Evolutionary conservation across 139 green algal species (phyloP), one percentile per base, ranked within the genome.

Genomic region (Tetratostichococcus sp.): DNA sequence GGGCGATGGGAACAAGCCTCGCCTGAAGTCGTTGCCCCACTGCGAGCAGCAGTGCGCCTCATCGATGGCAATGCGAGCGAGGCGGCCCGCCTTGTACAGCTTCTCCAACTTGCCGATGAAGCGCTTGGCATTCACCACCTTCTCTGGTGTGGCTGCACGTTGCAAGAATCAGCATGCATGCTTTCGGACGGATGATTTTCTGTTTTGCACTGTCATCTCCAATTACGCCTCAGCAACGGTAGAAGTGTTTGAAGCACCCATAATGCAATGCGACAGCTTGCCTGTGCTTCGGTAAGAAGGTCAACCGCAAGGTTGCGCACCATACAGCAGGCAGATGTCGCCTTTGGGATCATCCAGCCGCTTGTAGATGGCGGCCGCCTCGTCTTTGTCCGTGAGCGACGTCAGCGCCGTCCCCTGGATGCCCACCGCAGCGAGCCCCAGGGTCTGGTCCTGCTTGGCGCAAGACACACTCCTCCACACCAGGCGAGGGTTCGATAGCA

Each of bases 11-110:
- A 6, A 50, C 39, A 6, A 50, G 39, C 39, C 35, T 8, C 30
- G 75, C 75, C 74, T 71, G 58, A 87, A 87, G 77, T 87, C 82
- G 30, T 86, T 85, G 31, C 82, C 72, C 62, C 71, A 79, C 23
- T 93, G 83, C 33, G 80, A 91, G 35, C 97, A 91, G 76, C 94
- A 98, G 77, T 98, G 94, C 6, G 90, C 91, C 85, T 98, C 95
- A 79, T 98, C 95, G 2, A 98, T 83, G 4, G 94, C 91, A 23
- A 95, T 83, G 19, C 90, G 75, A 8, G 79, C 78, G 69, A 97
- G 82, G 30, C 84, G 71, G 19, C 82, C 80, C 30, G 74, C 59
- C 57, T 80, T 83, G 77, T 91, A 67, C 80, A 94, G 80, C 35
- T 77, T 73, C 33, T 92, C 73, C 50, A 97, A 77, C 65, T 85